Base-by-base conservation (phyloP, 2,329 filamentous ascomycete genomes). In the Alternaria dauci region DNA sequence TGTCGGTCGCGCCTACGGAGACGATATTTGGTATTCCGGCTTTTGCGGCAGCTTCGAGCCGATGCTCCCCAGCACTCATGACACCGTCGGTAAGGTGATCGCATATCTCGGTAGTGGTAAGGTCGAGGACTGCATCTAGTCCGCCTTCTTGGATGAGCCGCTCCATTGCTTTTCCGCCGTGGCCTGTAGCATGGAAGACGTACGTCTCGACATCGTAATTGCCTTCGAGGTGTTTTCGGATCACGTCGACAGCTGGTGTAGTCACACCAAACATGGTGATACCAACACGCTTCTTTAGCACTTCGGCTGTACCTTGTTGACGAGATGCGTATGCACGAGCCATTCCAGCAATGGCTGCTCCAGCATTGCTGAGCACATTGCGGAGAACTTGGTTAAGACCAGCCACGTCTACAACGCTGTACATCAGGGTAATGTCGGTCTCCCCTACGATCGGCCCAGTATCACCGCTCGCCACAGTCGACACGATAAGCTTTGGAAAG, bases 231-330 rank as follows among this genome's bases (percentile, higher is more conserved):
- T 84, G 75, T 1, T 74, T 67, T 0, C 87, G 82, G 2, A 89
- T 84, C 1, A 74, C 76, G 47, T 88, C 85, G 0, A 88, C 89
- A 11, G 85, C 86, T 0, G 89, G 88, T 0, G 89, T 92, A 0
- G 90, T 92, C 7, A 92, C 89, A 2, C 90, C 89, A 70, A 91
- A 92, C 89, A 92, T 92, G 2, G 89, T 91, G 25, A 91, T 84
- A 0, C 84, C 89, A 7, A 92, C 80, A 0, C 84, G 79, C 56
- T 82, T 84, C 67, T 81, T 83, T 20, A 38, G 14, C 5, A 25
- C 16, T 12, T 38, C 5, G 4, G 43, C 1, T 5, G 11, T 1
- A 12, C 46, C 25, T 16, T 34, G 16, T 14, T 56, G 43, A 42
- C 55, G 48, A 16, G 60, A 53, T 62, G 55, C 69, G 59, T 86